Conservation (phyloP, 805 yeast genomes). For the Wickerhamomyces chambardii region DNA sequence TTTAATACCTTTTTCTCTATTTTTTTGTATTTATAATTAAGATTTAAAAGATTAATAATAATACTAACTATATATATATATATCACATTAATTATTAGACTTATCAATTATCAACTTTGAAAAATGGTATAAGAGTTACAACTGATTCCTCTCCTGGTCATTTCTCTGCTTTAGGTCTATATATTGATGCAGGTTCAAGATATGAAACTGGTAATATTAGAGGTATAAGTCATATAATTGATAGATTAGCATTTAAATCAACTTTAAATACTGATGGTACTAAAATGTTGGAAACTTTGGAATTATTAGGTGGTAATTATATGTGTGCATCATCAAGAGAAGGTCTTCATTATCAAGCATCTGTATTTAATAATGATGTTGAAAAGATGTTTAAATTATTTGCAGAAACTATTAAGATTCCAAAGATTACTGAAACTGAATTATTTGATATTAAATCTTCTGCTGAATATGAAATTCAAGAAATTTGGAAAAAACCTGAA, state of each 20-base stretch:
- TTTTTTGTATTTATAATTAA: no score
- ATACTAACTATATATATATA: conserved; percentile 3
- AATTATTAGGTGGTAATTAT: conserved; percentile 85
- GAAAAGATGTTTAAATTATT: conserved; percentile 70
- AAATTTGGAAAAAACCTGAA: conserved; percentile 78
- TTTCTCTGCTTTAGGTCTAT: conserved; percentile 85
- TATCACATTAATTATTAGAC: conserved; percentile 1
- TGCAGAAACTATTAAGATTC: conserved; percentile 70
- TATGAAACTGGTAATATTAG: conserved; percentile 52
- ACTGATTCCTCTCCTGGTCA: conserved; percentile 86
- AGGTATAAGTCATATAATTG: conserved; percentile 80
- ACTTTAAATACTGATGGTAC: conserved; percentile 49
- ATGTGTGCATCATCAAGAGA: conserved; percentile 92
- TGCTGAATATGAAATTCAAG: conserved; percentile 75
- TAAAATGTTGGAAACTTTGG: conserved; percentile 68
- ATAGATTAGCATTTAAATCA: conserved; percentile 78
- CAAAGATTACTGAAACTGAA: conserved; percentile 61
- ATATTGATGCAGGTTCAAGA: conserved; percentile 85
- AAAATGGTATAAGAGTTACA: conserved; percentile 76
- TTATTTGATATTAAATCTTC: conserved; percentile 63
- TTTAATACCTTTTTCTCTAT: neutral
- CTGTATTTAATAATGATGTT: conserved; percentile 82
- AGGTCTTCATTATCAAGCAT: conserved; percentile 86
- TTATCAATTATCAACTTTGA: conserved; percentile 30
- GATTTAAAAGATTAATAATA: neutral